Evolutionary conservation across 129 eudicot species (phyloP).

Genomic region (Erigeron canadensis): DNA sequence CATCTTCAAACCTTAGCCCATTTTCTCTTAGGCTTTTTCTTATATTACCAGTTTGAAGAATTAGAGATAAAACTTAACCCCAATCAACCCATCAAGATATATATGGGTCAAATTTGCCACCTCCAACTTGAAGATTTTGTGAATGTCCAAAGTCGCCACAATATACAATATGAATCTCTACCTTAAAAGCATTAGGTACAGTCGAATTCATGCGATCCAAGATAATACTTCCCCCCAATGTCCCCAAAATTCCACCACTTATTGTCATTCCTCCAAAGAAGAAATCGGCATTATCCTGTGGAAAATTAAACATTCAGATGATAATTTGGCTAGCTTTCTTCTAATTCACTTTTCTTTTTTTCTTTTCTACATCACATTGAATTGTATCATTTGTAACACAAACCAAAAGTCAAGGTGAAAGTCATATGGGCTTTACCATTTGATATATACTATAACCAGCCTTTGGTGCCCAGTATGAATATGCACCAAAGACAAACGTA

Average conservation of each 20-base stretch:
- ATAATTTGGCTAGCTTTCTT: not conserved
- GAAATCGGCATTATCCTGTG: slow-evolving; percentile 76
- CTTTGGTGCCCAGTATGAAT: slow-evolving; percentile 99
- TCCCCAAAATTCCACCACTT: slow-evolving; percentile 83
- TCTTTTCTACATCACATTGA: not conserved
- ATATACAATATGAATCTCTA: slow-evolving; percentile 14
- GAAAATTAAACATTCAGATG: slow-evolving; percentile 14
- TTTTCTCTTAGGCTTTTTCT: not conserved
- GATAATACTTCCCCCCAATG: slow-evolving; percentile 71
- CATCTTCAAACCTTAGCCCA: no score
- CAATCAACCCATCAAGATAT: not conserved
- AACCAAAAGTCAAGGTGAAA: not conserved
- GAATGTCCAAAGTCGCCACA: not conserved
- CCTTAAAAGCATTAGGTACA: slow-evolving; percentile 94
- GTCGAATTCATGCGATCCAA: slow-evolving; percentile 75
- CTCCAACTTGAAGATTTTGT: not conserved
- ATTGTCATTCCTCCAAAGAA: slow-evolving; percentile 87
- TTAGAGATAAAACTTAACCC: not conserved
- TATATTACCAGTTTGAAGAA: not conserved
- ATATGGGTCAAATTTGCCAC: not conserved
- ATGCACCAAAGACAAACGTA: slow-evolving; percentile 92
- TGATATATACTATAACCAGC: slow-evolving; percentile 89
- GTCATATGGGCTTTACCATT: slow-evolving; percentile 55
- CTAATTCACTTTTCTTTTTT: no score
- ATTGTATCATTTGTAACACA: not conserved